phyloP scores from a whole-genome alignment of 371 early-diverging fungal genomes.

The Nematocida sp. region DNA sequence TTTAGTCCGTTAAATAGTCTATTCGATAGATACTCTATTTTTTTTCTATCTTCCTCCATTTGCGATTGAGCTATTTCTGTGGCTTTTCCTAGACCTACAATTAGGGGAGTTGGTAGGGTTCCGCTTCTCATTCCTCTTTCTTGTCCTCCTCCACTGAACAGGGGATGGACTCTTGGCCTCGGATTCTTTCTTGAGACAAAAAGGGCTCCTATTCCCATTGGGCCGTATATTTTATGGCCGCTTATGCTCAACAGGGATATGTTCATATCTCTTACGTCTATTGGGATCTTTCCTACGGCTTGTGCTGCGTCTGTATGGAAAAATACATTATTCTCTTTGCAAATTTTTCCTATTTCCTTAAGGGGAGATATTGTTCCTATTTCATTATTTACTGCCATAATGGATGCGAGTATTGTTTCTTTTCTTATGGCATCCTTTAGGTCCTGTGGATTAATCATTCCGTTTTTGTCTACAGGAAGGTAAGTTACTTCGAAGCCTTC shows the following conservation, averaged over 20 bases:
- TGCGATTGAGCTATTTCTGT: slow-evolving; percentile 78
- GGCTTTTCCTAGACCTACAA: slow-evolving; percentile 91
- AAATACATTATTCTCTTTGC: slow-evolving; percentile 61
- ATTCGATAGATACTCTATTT: slow-evolving; percentile 59
- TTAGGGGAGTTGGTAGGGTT: slow-evolving; percentile 87
- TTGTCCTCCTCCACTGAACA: slow-evolving; percentile 93
- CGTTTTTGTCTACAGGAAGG: slow-evolving; percentile 79
- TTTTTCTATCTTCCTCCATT: slow-evolving; percentile 71
- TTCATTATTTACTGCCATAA: slow-evolving; percentile 98
- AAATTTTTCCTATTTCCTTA: slow-evolving; percentile 74
- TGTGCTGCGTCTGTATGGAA: slow-evolving; percentile 95
- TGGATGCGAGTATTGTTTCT: slow-evolving; percentile 80
- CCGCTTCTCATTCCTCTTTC: slow-evolving; percentile 94
- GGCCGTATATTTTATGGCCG: slow-evolving; percentile 97
- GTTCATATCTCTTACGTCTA: slow-evolving; percentile 88
- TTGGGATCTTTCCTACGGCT: slow-evolving; percentile 88
- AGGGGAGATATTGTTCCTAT: slow-evolving; percentile 95
- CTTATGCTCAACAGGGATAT: slow-evolving; percentile 90
- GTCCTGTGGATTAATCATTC: slow-evolving; percentile 71
- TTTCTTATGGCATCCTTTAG: slow-evolving; percentile 81
- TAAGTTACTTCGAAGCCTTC: slow-evolving; percentile 92
- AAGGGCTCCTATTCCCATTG: slow-evolving; percentile 91
- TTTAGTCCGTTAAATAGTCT: slow-evolving; percentile 41
- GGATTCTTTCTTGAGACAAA: slow-evolving; percentile 85
- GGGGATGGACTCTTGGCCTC: slow-evolving; percentile 82